Evolutionary conservation across 2,329 filamentous ascomycete genomes (phyloP).

Genomic region (Trichoderma afroharzianum): DNA sequence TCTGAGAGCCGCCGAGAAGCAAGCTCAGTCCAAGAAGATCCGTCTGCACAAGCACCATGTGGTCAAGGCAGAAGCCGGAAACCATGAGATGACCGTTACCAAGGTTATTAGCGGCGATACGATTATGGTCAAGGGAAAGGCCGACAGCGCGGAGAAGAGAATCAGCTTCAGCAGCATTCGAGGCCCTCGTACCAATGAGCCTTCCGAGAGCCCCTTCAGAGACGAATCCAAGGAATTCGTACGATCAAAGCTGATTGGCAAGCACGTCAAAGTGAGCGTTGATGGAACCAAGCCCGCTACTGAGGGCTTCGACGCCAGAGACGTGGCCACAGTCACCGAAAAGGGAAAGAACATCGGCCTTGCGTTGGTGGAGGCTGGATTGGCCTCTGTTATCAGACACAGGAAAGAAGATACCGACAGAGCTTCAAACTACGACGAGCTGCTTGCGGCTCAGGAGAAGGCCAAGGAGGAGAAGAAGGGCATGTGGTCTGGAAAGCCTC

Average conservation of each 20-base stretch:
- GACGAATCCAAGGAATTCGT: constrained; percentile 96
- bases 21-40: constrained; percentile 71
- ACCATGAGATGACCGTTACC: constrained; percentile 76
- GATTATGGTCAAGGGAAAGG: constrained; percentile 79
- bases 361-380: constrained; percentile 83
- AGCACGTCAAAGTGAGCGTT: constrained; percentile 84
- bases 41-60: constrained; percentile 81
- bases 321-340: constrained; percentile 83
- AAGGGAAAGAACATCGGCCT: constrained; percentile 86
- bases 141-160: constrained; percentile 75
- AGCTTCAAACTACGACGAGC: constrained; percentile 88
- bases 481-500: constrained; percentile 89
- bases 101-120: constrained; percentile 88
- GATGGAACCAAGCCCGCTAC: constrained; percentile 87
- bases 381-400: constrained; percentile 90
- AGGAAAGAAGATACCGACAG: constrained; percentile 92
- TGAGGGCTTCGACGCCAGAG: constrained; percentile 89
- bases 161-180: constrained; percentile 90
- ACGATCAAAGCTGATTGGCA: constrained; percentile 90
- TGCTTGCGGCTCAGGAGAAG: constrained; percentile 73
- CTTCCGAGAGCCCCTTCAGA: constrained; percentile 81
- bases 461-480: constrained; percentile 88
- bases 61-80: constrained; percentile 61
- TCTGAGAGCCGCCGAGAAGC: constrained; percentile 81
- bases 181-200: constrained; percentile 84